Conservation (phyloP, 306 rosid species). For the Pueraria montana region DNA sequence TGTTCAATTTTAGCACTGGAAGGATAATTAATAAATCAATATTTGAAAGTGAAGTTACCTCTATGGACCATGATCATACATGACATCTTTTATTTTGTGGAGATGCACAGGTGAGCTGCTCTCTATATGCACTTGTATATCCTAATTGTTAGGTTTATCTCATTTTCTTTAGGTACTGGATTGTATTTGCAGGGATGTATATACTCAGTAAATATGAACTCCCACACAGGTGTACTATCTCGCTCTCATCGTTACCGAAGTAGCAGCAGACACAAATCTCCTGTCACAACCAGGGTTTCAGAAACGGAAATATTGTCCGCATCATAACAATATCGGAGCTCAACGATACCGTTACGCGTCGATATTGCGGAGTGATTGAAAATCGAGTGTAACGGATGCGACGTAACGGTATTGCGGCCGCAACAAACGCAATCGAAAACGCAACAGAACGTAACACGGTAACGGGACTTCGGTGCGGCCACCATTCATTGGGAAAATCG, state of each 20-base stretch:
- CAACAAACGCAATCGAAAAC: no score
- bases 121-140: conserved; percentile 33
- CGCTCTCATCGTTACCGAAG: conserved; percentile 88
- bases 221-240: conserved; percentile 85
- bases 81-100: conserved; percentile 93
- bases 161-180: conserved; percentile 49
- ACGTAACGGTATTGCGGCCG: no score
- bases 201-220: conserved; percentile 87
- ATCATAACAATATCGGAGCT: no score
- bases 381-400: no score
- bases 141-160: conserved; percentile 39
- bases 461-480: no score
- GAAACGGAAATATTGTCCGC: no score
- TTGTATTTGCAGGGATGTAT: conserved; percentile 77
- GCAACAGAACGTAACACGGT: no score
- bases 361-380: no score
- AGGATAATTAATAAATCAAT: conserved; percentile 78
- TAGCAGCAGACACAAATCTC: conserved; percentile 77
- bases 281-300: no score
- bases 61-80: conserved; percentile 95
- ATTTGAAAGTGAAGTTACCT: conserved; percentile 83
- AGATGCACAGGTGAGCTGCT: conserved; percentile 72
- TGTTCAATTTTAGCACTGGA: conserved; percentile 96
- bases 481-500: no score
- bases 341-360: no score